Base-by-base conservation (phyloP, 257 asterid species). In the Vinca minor region DNA sequence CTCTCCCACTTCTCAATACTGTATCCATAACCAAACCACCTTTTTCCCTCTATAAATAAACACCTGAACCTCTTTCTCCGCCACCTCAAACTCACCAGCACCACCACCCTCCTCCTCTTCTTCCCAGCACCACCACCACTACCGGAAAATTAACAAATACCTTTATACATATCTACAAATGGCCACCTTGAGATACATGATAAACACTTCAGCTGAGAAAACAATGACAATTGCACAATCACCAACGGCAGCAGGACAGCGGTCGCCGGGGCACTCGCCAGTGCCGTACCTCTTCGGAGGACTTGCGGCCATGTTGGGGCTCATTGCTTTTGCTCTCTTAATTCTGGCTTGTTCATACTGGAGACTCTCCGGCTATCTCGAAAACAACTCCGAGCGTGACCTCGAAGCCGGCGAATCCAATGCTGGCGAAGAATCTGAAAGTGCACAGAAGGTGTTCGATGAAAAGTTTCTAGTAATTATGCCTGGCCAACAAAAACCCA, bases 271-370 rank as follows among this genome's bases (percentile, higher is more conserved):
- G 97, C 96, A 87, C 84, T 87, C 96, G 1, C 97, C 97, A 20
- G 94, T 91, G 53, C 96, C 96, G 23, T 87, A 87, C 79, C 88
- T 91, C 17, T 87, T 91, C 69, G 97, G 96, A 1, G 97, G 97
- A 11, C 63, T 91, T 44, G 95, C 97, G 2, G 96, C 96, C 68
- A 84, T 91, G 95, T 72, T 91, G 71, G 91, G 93, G 0, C 89
- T 91, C 59, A 91, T 91, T 50, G 96, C 97, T 42, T 83, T 91
- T 52, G 94, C 97, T 7, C 89, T 91, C 13, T n/a, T 91, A 68
- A 70, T 91, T 44, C 80, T 87, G 13, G 94, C 95, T 0, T 91
- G 97, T 78, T 87, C 96, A 39, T 85, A 87, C 72, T 85, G 91
- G 94, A 81, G 79, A 54, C 89, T 83, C 60, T 81, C 92, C 14